Evolutionary conservation across 2,329 filamentous ascomycete genomes (phyloP).

Genomic region (Colletotrichum costaricense): DNA sequence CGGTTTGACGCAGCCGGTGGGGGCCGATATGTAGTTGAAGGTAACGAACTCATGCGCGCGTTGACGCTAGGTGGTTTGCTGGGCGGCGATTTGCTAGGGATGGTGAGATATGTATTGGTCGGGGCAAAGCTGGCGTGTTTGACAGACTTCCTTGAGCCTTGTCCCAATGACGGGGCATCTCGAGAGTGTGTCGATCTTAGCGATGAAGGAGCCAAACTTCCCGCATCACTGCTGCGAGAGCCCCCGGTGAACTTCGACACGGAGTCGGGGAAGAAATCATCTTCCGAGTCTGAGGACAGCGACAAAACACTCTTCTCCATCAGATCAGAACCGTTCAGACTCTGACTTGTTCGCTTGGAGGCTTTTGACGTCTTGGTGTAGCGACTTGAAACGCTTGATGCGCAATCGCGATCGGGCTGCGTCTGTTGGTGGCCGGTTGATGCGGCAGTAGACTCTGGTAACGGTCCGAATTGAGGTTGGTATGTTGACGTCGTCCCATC

Average conservation of each 20-base stretch:
- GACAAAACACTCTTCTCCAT: conserved; percentile 67
- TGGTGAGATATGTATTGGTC: conserved; percentile 55
- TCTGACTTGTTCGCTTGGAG: conserved; percentile 60
- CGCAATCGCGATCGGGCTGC: conserved; percentile 32
- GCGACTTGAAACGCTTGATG: conserved; percentile 64
- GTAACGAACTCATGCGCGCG: conserved; percentile 45
- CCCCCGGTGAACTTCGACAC: conserved; percentile 41
- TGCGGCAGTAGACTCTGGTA: neutral
- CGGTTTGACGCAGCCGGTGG: conserved; percentile 32
- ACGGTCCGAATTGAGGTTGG: neutral
- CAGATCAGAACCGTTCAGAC: conserved; percentile 62
- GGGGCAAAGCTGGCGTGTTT: conserved; percentile 54
- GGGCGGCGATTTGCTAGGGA: conserved; percentile 46
- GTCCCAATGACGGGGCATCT: conserved; percentile 40
- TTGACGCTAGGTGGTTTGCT: conserved; percentile 37
- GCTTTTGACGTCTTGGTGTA: conserved; percentile 66
- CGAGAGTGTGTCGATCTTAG: conserved; percentile 32
- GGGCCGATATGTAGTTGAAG: conserved; percentile 33
- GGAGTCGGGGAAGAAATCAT: conserved; percentile 51
- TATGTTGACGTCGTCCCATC: neutral
- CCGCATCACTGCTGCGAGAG: conserved; percentile 28
- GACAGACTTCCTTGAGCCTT: conserved; percentile 45
- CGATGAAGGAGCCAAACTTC: conserved; percentile 25
- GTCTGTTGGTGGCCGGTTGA: conserved; percentile 20
- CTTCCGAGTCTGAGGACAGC: conserved; percentile 69